A percentile compares a stretch with the other conserved stretches of the same genome.
These are phyloP conservation scores for Fusarium austroafricanum DNA, from an alignment of 2,329 filamentous ascomycete genomes.

Conservation along the genomic window DNA sequence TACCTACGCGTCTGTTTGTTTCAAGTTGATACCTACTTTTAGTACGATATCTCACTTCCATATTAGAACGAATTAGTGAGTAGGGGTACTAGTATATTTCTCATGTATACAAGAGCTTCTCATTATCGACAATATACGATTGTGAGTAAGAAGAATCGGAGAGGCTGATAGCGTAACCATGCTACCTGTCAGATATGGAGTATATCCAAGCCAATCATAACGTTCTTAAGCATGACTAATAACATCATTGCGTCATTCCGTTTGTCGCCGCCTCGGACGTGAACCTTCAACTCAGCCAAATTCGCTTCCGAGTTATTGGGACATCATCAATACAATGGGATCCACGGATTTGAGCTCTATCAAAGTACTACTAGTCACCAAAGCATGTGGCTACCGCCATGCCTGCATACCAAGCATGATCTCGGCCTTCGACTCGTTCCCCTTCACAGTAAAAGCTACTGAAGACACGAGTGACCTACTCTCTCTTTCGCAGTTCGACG, in stretches of 20 bases:
- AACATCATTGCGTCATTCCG: neutral
- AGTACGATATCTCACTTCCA: no score
- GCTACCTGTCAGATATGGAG: neutral
- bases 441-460: constrained; percentile 6
- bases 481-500: neutral
- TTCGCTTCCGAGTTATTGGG: no score
- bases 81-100: neutral
- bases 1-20: neutral
- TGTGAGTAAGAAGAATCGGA: neutral
- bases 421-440: constrained; percentile 5
- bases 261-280: no score
- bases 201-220: neutral
- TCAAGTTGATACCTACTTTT: no score
- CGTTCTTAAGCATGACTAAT: no score
- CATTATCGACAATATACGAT: neutral
- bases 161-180: neutral
- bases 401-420: constrained; percentile 17
- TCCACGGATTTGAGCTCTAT: neutral
- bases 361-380: constrained; percentile 21
- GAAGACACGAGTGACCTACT: constrained; percentile 11
- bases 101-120: no score
- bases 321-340: no score
- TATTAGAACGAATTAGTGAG: no score
- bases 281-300: no score
- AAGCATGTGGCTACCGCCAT: constrained; percentile 26